These are phyloP conservation scores for Pythium periplocum DNA, from an alignment of 352 stramenopile genomes.

Conservation along the genomic window DNA sequence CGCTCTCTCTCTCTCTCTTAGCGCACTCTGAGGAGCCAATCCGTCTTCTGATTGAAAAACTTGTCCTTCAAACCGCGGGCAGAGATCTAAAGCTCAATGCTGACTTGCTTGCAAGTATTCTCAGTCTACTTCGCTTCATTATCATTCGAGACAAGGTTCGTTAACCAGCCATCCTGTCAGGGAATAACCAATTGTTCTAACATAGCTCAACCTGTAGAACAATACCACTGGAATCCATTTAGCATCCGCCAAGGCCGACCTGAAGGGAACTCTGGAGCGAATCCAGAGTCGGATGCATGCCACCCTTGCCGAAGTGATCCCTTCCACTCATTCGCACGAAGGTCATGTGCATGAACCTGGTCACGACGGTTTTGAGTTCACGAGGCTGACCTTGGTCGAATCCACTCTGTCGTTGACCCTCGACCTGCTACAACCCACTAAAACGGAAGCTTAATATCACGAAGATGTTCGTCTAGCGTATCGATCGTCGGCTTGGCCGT, in stretches of 20 bases:
- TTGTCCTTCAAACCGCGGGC: conserved; percentile 38
- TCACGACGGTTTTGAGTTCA: conserved; percentile 1
- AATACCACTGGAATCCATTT: conserved; percentile 5
- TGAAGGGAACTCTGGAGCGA: conserved; percentile 8
- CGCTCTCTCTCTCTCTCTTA: too few species aligned
- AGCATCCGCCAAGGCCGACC: background rate
- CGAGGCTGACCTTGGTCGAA: conserved; percentile 13
- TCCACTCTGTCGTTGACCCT: conserved; percentile 10
- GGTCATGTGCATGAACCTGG: too few species aligned
- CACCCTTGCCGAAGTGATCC: conserved; percentile 7
- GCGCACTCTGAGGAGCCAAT: too few species aligned
- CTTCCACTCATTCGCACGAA: too few species aligned
- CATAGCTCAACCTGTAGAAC: conserved; percentile 2
- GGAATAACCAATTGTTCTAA: too few species aligned
- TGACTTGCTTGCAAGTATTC: conserved; percentile 58
- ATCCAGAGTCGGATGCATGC: conserved; percentile 14
- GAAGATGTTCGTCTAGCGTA: conserved; percentile 9
- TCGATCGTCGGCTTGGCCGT: conserved; percentile 2
- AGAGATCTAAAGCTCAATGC: conserved; percentile 54
- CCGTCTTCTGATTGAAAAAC: conserved; percentile 12
- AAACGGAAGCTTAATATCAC: conserved; percentile 11
- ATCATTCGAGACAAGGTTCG: conserved; percentile 57
- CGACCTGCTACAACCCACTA: conserved; percentile 4
- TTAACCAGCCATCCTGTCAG: background rate
- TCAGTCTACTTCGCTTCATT: conserved; percentile 62